These are phyloP conservation scores for Cyphellophora europaea DNA, from an alignment of 2,329 filamentous ascomycete species.

Conservation along the genomic window DNA sequence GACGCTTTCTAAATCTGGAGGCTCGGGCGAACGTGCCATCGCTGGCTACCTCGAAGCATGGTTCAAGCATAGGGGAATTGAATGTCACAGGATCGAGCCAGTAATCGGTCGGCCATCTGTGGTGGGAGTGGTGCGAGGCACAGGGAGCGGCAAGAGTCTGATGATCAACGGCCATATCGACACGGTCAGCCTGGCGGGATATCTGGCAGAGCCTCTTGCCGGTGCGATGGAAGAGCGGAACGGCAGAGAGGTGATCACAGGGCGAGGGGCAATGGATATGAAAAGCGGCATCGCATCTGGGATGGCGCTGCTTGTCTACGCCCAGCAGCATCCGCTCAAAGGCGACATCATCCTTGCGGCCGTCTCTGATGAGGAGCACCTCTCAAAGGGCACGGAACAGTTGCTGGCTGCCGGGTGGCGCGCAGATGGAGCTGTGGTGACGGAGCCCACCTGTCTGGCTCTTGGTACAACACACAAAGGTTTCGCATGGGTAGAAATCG, in stretches of 20 bases:
- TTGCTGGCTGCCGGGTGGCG: conserved; percentile 43
- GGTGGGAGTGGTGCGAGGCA: too few species aligned
- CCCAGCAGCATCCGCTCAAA: conserved; percentile 20
- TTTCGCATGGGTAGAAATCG: conserved; percentile 31
- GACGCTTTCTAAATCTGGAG: too few species aligned
- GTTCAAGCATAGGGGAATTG: too few species aligned
- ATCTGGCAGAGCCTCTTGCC: conserved; percentile 37
- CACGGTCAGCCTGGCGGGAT: conserved; percentile 40
- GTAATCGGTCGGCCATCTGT: too few species aligned
- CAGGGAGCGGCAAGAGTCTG: too few species aligned
- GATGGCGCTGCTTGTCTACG: conserved; percentile 29
- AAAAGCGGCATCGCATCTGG: conserved; percentile 32
- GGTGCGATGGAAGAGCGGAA: conserved; percentile 33
- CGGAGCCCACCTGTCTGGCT: conserved; percentile 36
- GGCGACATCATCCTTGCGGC: conserved; percentile 46
- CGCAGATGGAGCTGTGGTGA: conserved; percentile 43
- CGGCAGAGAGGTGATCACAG: too few species aligned
- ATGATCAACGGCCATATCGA: too few species aligned
- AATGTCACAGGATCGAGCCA: too few species aligned
- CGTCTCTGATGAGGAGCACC: conserved; percentile 45
- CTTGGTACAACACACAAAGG: conserved; percentile 42
- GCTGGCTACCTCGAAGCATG: too few species aligned
- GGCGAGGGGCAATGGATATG: conserved; percentile 33
- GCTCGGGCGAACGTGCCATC: too few species aligned
- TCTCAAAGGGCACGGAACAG: conserved; percentile 42